These are phyloP conservation scores for Fusarium decemcellulare DNA, from an alignment of 2,329 filamentous ascomycete genomes.

Conservation along the genomic window DNA sequence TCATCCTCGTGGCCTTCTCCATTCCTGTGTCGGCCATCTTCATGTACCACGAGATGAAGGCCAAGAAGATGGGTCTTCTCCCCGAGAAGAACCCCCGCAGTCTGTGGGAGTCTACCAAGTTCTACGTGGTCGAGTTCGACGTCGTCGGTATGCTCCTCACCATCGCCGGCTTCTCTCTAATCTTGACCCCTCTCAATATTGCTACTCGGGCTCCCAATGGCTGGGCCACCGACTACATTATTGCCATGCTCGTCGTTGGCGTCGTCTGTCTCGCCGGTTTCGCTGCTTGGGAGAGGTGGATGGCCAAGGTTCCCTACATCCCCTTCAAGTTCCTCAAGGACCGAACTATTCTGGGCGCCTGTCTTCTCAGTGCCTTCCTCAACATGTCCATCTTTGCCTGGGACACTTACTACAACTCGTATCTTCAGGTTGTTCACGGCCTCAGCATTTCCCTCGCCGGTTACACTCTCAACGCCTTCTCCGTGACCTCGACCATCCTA, in stretches of 20 bases:
- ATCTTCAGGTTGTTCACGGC: constrained; percentile 65
- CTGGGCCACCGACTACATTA: constrained; percentile 65
- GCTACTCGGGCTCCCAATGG: constrained; percentile 54
- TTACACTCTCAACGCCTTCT: constrained; percentile 64
- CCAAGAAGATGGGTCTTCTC: constrained; percentile 64
- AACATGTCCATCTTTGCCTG: constrained; percentile 57
- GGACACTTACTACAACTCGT: constrained; percentile 65
- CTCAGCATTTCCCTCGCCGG: constrained; percentile 62
- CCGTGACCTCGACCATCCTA: constrained; percentile 63
- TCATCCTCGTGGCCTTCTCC: constrained; percentile 73
- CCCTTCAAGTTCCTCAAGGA: constrained; percentile 64
- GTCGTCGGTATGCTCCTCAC: constrained; percentile 68
- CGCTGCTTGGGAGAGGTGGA: constrained; percentile 69
- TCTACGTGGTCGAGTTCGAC: constrained; percentile 44
- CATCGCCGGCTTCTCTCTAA: constrained; percentile 64
- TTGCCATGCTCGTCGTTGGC: constrained; percentile 71
- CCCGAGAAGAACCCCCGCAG: constrained; percentile 58
- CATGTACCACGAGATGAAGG: constrained; percentile 68
- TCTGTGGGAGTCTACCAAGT: constrained; percentile 57
- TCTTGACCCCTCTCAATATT: constrained; percentile 76
- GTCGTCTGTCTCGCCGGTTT: constrained; percentile 63
- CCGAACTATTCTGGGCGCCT: constrained; percentile 64
- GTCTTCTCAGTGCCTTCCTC: constrained; percentile 54
- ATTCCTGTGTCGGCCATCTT: constrained; percentile 71
- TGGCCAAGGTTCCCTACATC: constrained; percentile 60